Percentiles rank a stretch among this genome's conserved stretches.
Evolutionary conservation across 768 basidiomycete species (phyloP).

Genomic region (Amanita molliuscula): DNA sequence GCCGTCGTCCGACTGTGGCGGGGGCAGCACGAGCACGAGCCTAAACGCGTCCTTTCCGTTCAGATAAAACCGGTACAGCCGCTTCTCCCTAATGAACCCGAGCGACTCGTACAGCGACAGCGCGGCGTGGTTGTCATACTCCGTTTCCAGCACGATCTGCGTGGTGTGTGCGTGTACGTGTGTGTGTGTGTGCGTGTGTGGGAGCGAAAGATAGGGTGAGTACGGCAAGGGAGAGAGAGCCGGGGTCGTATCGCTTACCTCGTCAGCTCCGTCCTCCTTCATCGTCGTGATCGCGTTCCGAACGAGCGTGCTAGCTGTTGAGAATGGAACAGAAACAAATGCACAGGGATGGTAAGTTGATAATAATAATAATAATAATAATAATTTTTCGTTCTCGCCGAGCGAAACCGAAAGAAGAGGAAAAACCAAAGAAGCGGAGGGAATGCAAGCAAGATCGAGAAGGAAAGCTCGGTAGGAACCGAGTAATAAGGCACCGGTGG

Average conservation of each 20-base stretch:
- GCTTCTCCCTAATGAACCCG: constrained; percentile 94
- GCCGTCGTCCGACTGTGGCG: constrained; percentile 22
- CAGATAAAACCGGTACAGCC: constrained; percentile 89
- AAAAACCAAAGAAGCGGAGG: too few relatives aligned
- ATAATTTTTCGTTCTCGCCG: background rate
- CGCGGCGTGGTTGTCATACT: constrained; percentile 85
- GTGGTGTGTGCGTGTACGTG: background rate
- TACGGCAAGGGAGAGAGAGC: background rate
- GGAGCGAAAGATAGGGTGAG: background rate
- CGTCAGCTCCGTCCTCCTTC: constrained; percentile 73
- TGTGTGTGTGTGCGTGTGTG: background rate
- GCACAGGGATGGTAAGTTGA: background rate
- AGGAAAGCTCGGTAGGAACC: too few relatives aligned
- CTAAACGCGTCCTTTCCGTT: constrained; percentile 96
- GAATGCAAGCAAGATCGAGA: constrained; percentile 11
- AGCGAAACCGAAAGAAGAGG: too few relatives aligned
- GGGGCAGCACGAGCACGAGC: constrained; percentile 56
- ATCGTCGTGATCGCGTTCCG: constrained; percentile 76
- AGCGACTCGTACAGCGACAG: constrained; percentile 84
- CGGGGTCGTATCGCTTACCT: constrained; percentile 44
- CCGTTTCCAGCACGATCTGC: constrained; percentile 87
- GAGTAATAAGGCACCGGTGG: too few relatives aligned
- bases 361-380: constrained; percentile 12
- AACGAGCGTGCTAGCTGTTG: constrained; percentile 75
- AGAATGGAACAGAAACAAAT: too few relatives aligned